Base-by-base conservation (phyloP, 306 rosid genomes). In the Datisca glomerata region DNA sequence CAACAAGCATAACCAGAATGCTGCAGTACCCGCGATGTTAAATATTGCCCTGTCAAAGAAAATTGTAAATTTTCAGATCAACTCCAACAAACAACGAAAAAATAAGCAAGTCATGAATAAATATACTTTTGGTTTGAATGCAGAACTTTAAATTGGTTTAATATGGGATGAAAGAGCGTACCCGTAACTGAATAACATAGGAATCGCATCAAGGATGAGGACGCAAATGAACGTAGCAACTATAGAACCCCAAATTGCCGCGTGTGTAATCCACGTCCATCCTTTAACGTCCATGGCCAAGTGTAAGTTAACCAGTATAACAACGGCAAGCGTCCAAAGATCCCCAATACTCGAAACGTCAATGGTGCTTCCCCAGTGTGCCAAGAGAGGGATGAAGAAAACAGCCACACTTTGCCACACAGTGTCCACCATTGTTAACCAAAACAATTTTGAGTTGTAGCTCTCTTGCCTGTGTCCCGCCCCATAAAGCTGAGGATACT, bases 301-400 rank as follows among this genome's bases (percentile, higher is more conserved):
- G 67, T 89, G 95, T 43, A 84, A 45, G 63, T 89, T 89, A 23
- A 84, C 98, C 64, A 84, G 34, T 49, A 89, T 68, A 55, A 83
- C 98, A 43, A 77, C 66, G 6, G 91, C 64, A 41, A 89, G 75
- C 11, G 85, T 83, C 98, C 98, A 89, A 46, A 89, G 98, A 68
- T 89, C 95, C 51, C 98, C 98, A 20, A 89, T 65, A 56, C 98
- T 73, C 24, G 91, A 52, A 21, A 65, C 33, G 61, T 84, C 95
- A 18, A 77, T 34, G 1, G 61, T 45, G 70, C 72, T 84, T 24
- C 47, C 68, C 95, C 93, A 68, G 46, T 75, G 80, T 17, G 95
- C 91, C 2, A 80, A 17, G 37, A 77, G 75, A 49, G 98, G 91
- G 60, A 47, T 43, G 42, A 70, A 89, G 75, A 84, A 89, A 60